Evolutionary conservation across 768 basidiomycete species (phyloP).

Genomic region (Leucosporidium yakuticum): DNA sequence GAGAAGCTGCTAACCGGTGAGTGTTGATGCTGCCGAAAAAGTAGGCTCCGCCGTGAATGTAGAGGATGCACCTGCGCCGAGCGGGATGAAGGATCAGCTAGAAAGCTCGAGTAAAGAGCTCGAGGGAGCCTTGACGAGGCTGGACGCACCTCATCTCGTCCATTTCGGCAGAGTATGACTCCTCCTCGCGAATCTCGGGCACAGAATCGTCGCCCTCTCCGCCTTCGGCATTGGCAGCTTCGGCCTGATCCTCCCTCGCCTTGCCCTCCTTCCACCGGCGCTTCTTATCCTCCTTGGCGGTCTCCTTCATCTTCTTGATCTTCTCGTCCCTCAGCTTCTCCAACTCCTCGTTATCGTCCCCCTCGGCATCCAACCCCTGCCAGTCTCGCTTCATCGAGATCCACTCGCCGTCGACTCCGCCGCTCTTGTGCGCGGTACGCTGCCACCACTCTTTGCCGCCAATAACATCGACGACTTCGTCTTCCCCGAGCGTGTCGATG

Average conservation of each 20-base stretch:
- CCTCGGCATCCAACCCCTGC: conserved; percentile 32
- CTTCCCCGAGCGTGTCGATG: conserved; percentile 27
- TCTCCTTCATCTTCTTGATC: conserved; percentile 26
- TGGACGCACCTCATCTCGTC: conserved; percentile 40
- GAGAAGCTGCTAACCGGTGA: conserved; percentile 23
- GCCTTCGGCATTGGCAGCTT: background rate
- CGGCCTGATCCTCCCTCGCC: background rate
- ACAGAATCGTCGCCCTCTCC: conserved; percentile 1
- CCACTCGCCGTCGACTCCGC: conserved; percentile 49
- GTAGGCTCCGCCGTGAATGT: conserved; percentile 46
- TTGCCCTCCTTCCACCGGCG: conserved; percentile 23
- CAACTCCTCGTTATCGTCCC: conserved; percentile 11
- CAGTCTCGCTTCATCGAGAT: conserved; percentile 45
- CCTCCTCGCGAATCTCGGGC: conserved; percentile 19
- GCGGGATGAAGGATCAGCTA: conserved; percentile 17
- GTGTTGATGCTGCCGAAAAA: conserved; percentile 46
- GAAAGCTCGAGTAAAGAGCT: no score
- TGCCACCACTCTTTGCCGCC: conserved; percentile 99
- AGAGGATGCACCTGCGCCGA: conserved; percentile 41
- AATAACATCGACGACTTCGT: conserved; percentile 54
- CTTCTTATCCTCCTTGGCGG: conserved; percentile 7
- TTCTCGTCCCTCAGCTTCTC: conserved; percentile 24
- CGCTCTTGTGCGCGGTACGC: conserved; percentile 60
- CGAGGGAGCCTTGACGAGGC: no score
- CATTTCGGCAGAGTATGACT: conserved; percentile 42